Evolutionary conservation across 139 green algal genomes (phyloP).

Genomic region (Chlorella sp.): DNA sequence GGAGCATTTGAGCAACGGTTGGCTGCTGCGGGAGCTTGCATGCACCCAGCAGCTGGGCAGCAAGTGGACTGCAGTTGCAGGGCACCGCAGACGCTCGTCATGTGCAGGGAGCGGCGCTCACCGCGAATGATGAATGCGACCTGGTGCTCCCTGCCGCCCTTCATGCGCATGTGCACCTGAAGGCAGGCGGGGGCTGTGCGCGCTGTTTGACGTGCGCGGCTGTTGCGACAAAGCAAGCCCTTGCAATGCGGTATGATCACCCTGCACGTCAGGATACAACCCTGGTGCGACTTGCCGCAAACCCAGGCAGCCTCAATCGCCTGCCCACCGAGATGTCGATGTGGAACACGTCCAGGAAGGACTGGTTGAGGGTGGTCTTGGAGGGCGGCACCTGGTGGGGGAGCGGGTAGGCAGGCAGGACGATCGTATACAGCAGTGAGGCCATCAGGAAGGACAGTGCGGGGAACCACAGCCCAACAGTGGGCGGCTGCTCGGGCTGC

Average conservation of each 20-base stretch:
- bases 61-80: too few relatives aligned
- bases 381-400: background rate
- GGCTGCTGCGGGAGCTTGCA: too few relatives aligned
- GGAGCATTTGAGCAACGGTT: too few relatives aligned
- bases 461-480: background rate
- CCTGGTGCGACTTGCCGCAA: too few relatives aligned
- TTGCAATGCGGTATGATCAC: too few relatives aligned
- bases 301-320: background rate
- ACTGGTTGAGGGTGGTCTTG: background rate
- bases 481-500: background rate
- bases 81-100: too few relatives aligned
- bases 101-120: background rate
- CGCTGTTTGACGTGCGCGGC: too few relatives aligned
- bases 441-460: background rate
- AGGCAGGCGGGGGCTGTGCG: too few relatives aligned
- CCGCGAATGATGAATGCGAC: conserved; percentile 8
- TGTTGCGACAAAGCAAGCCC: too few relatives aligned
- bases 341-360: background rate
- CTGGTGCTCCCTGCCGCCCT: background rate
- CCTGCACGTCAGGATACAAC: too few relatives aligned
- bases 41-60: too few relatives aligned
- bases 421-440: background rate
- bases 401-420: background rate
- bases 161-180: background rate
- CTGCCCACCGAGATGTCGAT: conserved; percentile 10